These are phyloP conservation scores for Fusarium sp. DNA, from an alignment of 2,329 filamentous ascomycete species.

Conservation along the genomic window DNA sequence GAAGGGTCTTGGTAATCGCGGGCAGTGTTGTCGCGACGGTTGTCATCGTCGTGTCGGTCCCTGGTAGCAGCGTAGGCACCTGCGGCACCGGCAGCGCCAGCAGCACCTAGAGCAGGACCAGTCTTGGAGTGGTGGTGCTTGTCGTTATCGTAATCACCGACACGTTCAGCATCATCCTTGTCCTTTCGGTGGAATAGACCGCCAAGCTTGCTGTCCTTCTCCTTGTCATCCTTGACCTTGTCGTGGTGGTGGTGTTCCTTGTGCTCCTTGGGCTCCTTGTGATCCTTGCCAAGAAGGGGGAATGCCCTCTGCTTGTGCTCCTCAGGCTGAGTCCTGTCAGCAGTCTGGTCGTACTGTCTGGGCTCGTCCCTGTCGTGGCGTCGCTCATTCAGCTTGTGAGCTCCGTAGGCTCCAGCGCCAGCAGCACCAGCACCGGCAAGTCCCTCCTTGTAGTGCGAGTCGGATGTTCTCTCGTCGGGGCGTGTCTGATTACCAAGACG, in stretches of 20 bases:
- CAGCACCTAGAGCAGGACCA: slow-evolving; percentile 28
- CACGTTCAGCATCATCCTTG: slow-evolving; percentile 11
- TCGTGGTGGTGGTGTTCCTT: not conserved
- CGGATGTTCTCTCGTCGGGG: not conserved
- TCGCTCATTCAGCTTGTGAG: slow-evolving; percentile 15
- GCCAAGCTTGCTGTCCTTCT: slow-evolving; percentile 21
- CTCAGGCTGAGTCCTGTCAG: not conserved
- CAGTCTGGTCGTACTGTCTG: not conserved
- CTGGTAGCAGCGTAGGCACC: slow-evolving; percentile 26
- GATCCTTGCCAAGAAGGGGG: slow-evolving; percentile 19
- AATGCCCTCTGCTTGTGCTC: slow-evolving; percentile 31
- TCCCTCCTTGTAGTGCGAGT: slow-evolving; percentile 21
- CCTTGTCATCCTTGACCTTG: slow-evolving; percentile 22
- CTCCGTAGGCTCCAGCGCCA: slow-evolving; percentile 11
- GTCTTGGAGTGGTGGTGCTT: slow-evolving; percentile 16
- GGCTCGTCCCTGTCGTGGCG: not conserved
- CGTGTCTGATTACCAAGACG: not conserved
- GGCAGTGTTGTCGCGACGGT: not conserved
- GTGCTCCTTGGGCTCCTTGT: slow-evolving; percentile 12
- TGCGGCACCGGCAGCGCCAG: slow-evolving; percentile 31
- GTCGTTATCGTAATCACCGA: not conserved
- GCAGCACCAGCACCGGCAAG: not conserved
- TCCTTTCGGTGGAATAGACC: slow-evolving; percentile 18
- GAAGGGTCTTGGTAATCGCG: not conserved
- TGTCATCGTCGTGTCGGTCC: slow-evolving; percentile 14